Percentiles rank a stretch among this genome's conserved stretches.
phyloP scores from a whole-genome alignment of 78 protist genomes.

The Dictyostelium firmibasis region DNA sequence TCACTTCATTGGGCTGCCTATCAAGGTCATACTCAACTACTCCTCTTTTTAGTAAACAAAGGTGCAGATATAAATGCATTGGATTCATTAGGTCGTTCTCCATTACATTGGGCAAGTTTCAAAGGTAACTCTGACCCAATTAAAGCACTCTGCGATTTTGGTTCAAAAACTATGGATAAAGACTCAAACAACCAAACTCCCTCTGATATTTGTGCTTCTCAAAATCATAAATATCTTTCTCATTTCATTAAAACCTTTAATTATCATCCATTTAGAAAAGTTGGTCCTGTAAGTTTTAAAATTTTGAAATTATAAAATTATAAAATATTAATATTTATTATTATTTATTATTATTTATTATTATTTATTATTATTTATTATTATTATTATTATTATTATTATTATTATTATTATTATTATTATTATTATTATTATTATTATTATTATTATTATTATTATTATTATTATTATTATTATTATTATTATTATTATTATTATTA shows the following conservation, averaged over 20 bases:
- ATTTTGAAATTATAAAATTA: no score
- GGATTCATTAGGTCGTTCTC: constrained; percentile 58
- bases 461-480: no score
- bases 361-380: neutral
- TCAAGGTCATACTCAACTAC: constrained; percentile 65
- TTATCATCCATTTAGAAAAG: constrained; percentile 51
- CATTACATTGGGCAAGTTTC: constrained; percentile 76
- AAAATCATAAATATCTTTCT: neutral
- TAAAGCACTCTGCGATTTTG: constrained; percentile 47
- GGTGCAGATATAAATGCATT: constrained; percentile 64
- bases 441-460: no score
- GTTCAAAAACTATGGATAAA: neutral
- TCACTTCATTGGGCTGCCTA: constrained; percentile 84
- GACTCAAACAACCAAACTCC: constrained; percentile 49
- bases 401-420: no score
- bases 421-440: no score
- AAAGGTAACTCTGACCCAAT: constrained; percentile 64
- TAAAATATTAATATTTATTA: neutral
- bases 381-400: neutral
- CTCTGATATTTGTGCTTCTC: neutral
- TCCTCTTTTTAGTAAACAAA: constrained; percentile 40
- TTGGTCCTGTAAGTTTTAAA: constrained; percentile 32
- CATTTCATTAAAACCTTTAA: neutral
- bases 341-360: neutral
- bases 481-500: no score